Base-by-base conservation (phyloP, 139 green algal genomes). In the Chlamydomonas urium region DNA sequence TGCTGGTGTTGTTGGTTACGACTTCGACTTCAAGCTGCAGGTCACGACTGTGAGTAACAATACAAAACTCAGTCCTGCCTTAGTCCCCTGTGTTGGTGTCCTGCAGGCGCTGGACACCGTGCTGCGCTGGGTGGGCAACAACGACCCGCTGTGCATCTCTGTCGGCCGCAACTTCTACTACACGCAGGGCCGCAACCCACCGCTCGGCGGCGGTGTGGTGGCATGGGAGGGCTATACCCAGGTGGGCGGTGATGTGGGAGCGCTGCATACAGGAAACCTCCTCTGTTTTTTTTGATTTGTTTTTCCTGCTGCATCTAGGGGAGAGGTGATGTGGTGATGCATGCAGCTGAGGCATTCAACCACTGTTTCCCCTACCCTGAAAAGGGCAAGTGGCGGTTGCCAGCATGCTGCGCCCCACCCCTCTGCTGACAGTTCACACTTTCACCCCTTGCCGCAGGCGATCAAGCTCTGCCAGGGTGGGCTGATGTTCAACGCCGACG, bases 401-500 rank as follows among this genome's bases (percentile, higher is more conserved):
- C 53, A 34, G 21, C 21, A 63, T 63, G 21, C 21, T 36, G 10
- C 14, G 26, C 26, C 6, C 29, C 24, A 63, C 10, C 29, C 21
- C 29, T 10, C 53, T 34, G 6, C 29, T 63, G 17, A 63, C 21
- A 63, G 10, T 63, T 63, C 14, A 63, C 32, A 10, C 65, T 33
- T 32, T 48, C 10, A 17, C 47, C 24, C 69, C 10, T 4, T 26
- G 2, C 4, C 26, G 1, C 76, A 82, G 76, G 32, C 53, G 38
- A 78, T 82, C 66, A 82, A 82, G 66, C 45, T 75, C 2, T 79
- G 63, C 47, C 65, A 88, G 69, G 60, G 60, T 0, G 84, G 86
- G 5, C 73, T 91, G 34, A 77, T 83, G 24, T 66, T 91, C 1
- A 88, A 88, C 58, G 69, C 88, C 38, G 84, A 90, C 75, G 80